Conservation (phyloP, 805 yeast genomes). For the Pichia membranifaciens region DNA sequence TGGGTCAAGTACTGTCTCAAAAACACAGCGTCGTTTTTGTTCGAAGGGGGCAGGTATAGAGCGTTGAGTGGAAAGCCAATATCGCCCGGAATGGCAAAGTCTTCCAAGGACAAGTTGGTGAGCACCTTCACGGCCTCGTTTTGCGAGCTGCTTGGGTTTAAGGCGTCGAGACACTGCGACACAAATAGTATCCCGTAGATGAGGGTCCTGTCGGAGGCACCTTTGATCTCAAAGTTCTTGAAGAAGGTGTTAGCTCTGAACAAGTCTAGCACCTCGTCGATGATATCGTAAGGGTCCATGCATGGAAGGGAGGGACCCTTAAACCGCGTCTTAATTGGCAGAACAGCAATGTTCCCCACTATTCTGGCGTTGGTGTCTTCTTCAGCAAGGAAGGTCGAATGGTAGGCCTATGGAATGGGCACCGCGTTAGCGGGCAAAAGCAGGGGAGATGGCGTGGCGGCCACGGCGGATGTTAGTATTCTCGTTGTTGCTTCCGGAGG, state of each 20-base stretch:
- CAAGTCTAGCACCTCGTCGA: slow-evolving; percentile 85
- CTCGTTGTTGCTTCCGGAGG: too few species aligned
- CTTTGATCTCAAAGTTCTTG: slow-evolving; percentile 94
- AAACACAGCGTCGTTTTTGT: slow-evolving; percentile 69
- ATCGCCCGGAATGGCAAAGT: slow-evolving; percentile 91
- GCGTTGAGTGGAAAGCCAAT: slow-evolving; percentile 89
- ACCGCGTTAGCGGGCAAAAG: background rate
- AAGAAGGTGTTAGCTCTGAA: slow-evolving; percentile 96
- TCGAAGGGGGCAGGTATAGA: slow-evolving; percentile 65
- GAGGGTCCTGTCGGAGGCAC: slow-evolving; percentile 86
- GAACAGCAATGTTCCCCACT: slow-evolving; percentile 74
- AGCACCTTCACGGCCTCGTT: slow-evolving; percentile 62
- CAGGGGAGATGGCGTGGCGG: too few species aligned
- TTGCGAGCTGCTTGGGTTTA: slow-evolving; percentile 43
- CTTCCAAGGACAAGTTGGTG: slow-evolving; percentile 81
- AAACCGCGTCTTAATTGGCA: slow-evolving; percentile 77
- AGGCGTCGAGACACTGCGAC: slow-evolving; percentile 72
- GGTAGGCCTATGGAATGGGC: slow-evolving; percentile 49
- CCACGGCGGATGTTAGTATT: too few species aligned
- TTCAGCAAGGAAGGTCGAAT: slow-evolving; percentile 69
- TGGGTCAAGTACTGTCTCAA: slow-evolving; percentile 80
- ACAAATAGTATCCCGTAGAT: slow-evolving; percentile 90
- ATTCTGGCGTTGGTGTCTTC: slow-evolving; percentile 51
- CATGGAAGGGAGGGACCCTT: slow-evolving; percentile 90
- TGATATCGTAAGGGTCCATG: slow-evolving; percentile 74